phyloP scores from a whole-genome alignment of 495 filamentous ascomycete species.

The Patellaria atrata region DNA sequence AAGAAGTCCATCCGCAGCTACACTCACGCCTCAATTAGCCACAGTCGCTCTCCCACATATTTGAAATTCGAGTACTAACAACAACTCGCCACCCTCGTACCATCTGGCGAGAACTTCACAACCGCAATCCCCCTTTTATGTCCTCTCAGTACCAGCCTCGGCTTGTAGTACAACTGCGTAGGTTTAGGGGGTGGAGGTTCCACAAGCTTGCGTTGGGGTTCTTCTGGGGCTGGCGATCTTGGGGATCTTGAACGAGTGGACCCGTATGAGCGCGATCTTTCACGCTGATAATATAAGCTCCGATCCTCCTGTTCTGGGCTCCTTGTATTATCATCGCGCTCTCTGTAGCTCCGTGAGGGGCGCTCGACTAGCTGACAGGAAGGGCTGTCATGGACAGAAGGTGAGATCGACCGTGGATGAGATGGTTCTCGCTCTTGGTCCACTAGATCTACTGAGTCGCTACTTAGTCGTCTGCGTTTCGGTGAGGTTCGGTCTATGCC shows the following conservation, averaged over 20 bases:
- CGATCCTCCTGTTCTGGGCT: no score
- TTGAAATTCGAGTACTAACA: slow-evolving; percentile 37
- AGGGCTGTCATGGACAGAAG: no score
- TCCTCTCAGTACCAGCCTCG: slow-evolving; percentile 51
- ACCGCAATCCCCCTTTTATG: slow-evolving; percentile 69
- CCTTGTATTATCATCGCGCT: no score
- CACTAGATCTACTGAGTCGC: no score
- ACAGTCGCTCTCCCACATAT: slow-evolving; percentile 1
- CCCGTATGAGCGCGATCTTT: no score
- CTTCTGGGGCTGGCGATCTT: slow-evolving; percentile 3
- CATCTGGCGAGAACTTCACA: slow-evolving; percentile 82
- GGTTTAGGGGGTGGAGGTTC: slow-evolving; percentile 25
- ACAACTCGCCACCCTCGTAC: slow-evolving; percentile 74
- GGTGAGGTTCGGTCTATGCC: no score
- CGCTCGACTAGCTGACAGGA: no score
- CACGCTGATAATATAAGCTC: no score
- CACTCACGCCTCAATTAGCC: slow-evolving; percentile 4
- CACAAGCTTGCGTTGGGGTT: neutral
- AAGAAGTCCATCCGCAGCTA: slow-evolving; percentile 71
- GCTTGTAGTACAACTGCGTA: slow-evolving; percentile 40
- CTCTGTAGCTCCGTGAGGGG: no score
- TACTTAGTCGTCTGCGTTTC: no score
- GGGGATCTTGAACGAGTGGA: neutral
- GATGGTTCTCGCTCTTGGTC: no score
- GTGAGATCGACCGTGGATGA: no score